Evolutionary conservation across 345 rosid genomes (phyloP), one percentile per base, ranked within the genome.

Genomic region (Bruguiera gymnorhiza): DNA sequence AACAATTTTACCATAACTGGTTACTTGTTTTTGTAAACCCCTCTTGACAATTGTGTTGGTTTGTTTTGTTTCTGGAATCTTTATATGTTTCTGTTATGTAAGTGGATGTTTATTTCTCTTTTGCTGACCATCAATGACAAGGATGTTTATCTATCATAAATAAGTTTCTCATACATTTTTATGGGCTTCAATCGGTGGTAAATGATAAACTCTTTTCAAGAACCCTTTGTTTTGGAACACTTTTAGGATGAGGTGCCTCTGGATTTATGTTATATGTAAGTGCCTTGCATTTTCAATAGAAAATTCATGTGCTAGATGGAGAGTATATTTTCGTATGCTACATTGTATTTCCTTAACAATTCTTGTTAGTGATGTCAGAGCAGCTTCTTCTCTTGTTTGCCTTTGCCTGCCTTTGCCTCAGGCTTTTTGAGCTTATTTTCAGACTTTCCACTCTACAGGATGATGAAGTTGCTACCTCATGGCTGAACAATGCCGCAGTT

Each of bases 401-500:
- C 20, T 66, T 31, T 63, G 31, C 32, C 3, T 31, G 10, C 46
- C 20, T 66, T 31, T 63, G 31, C 24, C 1, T 31, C 10, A 24
- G 0, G 18, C 6, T 31, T 24, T 19, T 54, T 58, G 34, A 66
- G 59, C 48, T 27, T 53, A 50, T 51, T n/a, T 58, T 30, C 31
- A 68, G 27, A 60, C 69, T 43, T 8, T 13, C 50, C 65, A 68
- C 51, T 50, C 31, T 75, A 77, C 67, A 91, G 98, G 79, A 86
- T 65, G 98, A 88, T 77, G 81, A 75, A 80, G 88, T 88, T 77
- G 98, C 97, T 46, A 89, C 85, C 16, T 20, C 70, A 0, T 94
- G 98, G 98, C 80, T 94, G 24, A 86, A 91, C 68, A 77, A 86
- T 71, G 81, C 80, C 53, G 82, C 80, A 19, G 87, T 94, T 46